A percentile compares a stretch with the other conserved stretches of the same genome.
These are phyloP conservation scores for Heritiera littoralis DNA, from an alignment of 345 rosid genomes.

Conservation along the genomic window DNA sequence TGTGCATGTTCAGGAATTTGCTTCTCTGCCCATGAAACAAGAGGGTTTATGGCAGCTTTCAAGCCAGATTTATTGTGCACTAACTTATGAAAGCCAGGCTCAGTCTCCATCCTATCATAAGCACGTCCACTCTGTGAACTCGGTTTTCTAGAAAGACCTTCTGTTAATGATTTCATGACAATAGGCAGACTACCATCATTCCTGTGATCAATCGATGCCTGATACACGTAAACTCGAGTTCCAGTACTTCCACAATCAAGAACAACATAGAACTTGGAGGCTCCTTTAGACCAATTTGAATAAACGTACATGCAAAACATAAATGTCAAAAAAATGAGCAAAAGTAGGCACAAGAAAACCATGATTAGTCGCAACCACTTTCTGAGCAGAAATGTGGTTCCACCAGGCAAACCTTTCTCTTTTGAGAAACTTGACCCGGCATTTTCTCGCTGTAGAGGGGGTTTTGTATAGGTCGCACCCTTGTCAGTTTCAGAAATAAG, in stretches of 20 bases:
- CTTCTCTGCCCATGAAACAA: conserved; percentile 83
- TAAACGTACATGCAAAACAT: conserved; percentile 54
- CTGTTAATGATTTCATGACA: conserved; percentile 61
- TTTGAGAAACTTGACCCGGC: conserved; percentile 73
- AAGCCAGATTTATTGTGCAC: conserved; percentile 77
- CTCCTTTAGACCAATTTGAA: conserved; percentile 75
- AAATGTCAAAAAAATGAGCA: conserved; percentile 60
- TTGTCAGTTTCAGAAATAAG: conserved; percentile 42
- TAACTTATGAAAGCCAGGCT: conserved; percentile 88
- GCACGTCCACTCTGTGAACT: conserved; percentile 74
- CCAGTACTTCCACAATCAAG: conserved; percentile 99
- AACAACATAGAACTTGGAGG: conserved; percentile 81
- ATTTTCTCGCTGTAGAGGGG: conserved; percentile 53
- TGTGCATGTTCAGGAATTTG: conserved; percentile 86
- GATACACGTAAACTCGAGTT: conserved; percentile 84
- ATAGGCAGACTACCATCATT: conserved; percentile 73
- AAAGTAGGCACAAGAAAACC: conserved; percentile 53
- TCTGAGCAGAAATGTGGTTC: conserved; percentile 46
- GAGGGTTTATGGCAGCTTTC: conserved; percentile 79
- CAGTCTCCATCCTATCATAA: conserved; percentile 97
- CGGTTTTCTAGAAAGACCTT: conserved; percentile 68
- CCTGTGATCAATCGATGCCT: conserved; percentile 59
- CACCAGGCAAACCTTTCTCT: conserved; percentile 59
- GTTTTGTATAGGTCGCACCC: conserved; percentile 31
- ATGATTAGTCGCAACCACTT: conserved; percentile 62